Evolutionary conservation across 1,284 basidiomycete species (phyloP), one percentile per base, ranked within the genome.

Genomic region (Cutaneotrichosporon spelunceum): DNA sequence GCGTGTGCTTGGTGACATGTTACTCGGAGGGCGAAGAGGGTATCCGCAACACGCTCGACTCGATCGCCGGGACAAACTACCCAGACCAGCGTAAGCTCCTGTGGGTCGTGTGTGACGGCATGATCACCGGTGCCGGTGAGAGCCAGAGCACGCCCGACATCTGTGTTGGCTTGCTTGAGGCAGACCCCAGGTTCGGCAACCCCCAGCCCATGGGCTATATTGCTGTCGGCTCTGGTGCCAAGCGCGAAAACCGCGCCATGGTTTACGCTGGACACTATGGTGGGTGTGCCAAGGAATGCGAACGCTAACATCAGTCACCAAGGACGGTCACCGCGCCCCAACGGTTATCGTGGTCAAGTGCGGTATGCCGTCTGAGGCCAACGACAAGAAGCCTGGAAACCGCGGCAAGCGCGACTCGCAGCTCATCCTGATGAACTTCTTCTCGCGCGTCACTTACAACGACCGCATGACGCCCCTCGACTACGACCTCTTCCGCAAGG

Each of bases 351-450:
- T 99, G 57, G 95, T 98, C 79, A 99, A 99, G 80, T 99, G 95
- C 74, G 95, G 96, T 44, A 92, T 88, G 55, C 79, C 81, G 4
- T 81, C 81, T 56, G 93, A 97, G 76, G 88, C 89, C 19, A 82
- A 83, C 16, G 93, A 94, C 66, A 89, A 88, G 81, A 99, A 99
- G 76, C 93, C 95, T 2, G 96, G 96, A 19, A 99, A 99, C 81
- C 85, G 96, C 69, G 96, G 96, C 69, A 99, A 99, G 80, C 90
- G 96, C 57, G 96, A 99, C 81, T 94, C 92, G 78, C 96, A 99
- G 76, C 88, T 99, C 72, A 91, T 99, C 72, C 84, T 99, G 70
- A 99, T 99, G 95, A 97, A 97, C 82, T 99, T 99, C 79, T 97
- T 99, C 82, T 94, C 93, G 58, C 88, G 91, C 53, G 93, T 98